Conservation (phyloP, 1,139 yeast species). For the Groenewaldozyma auringiensis region DNA sequence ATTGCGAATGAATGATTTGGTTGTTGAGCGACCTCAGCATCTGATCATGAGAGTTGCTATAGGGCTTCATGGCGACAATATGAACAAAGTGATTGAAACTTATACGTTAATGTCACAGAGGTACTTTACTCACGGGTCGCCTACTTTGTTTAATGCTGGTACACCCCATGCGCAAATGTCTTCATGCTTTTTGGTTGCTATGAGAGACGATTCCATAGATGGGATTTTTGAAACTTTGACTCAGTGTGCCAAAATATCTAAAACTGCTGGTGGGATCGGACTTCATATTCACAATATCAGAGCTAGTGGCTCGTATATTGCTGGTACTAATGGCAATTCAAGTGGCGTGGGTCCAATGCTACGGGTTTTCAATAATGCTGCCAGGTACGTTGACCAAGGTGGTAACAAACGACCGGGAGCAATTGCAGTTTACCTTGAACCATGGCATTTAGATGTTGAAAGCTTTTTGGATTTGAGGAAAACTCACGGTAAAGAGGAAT, state of each 20-base stretch:
- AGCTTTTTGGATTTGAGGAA: constrained; percentile 67
- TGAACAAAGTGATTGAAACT: constrained; percentile 55
- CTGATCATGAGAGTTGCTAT: constrained; percentile 71
- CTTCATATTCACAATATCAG: constrained; percentile 69
- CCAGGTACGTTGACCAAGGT: constrained; percentile 84
- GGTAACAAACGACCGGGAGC: constrained; percentile 87
- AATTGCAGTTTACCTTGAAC: constrained; percentile 70
- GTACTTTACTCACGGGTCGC: constrained; percentile 73
- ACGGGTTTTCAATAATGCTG: constrained; percentile 73
- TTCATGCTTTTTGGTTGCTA: constrained; percentile 71
- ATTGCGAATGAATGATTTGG: constrained; percentile 47
- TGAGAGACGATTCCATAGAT: constrained; percentile 74
- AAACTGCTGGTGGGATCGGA: constrained; percentile 81
- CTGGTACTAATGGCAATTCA: constrained; percentile 70
- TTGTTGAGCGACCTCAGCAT: constrained; percentile 77
- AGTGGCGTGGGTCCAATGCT: constrained; percentile 79
- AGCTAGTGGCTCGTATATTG: constrained; percentile 62
- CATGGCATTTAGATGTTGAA: constrained; percentile 78
- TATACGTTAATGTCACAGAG: constrained; percentile 69
- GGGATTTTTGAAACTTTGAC: constrained; percentile 74
- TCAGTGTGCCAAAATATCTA: constrained; percentile 69
- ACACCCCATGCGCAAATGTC: constrained; percentile 69
- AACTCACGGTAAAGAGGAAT: constrained; percentile 78
- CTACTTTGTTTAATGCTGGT: constrained; percentile 76
- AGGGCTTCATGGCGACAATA: constrained; percentile 65